Base-by-base conservation (phyloP, 345 rosid species). In the Passiflora organensis region DNA sequence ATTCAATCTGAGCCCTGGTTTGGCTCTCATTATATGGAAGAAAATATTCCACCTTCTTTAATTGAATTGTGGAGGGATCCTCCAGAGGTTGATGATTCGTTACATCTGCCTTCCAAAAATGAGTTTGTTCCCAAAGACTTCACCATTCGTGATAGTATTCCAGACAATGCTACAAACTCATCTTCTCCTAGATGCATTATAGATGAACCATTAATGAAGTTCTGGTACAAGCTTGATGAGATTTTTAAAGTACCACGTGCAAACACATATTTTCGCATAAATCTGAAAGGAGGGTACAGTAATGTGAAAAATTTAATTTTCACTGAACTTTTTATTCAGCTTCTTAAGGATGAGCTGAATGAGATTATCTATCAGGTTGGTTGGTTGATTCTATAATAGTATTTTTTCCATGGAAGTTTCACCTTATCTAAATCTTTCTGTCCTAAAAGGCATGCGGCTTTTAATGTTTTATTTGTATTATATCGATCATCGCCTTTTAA, bases 171-270 rank as follows among this genome's bases (percentile, higher is more conserved):
- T 56, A 62, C 62, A 48, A 64, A 43, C 52, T 56, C 66, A 53
- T 55, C 77, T 32, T 75, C 72, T 61, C 96, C 95, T 28, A 74
- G 53, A 58, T 89, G 91, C 58, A 76, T 93, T 62, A 60, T 84
- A 60, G 89, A 89, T 37, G 91, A 86, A 61, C 86, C 95, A 16
- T 63, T 77, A 49, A 78, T 93, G 77, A 89, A 82, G 79, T 68
- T 93, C 51, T 93, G 99, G 99, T 84, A 86, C 84, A 93, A 93
- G 86, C 91, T 80, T 25, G 99, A 93, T 55, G 71, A 64, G 46
- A 77, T 87, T 43, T 89, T 89, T 58, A 88, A 81, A 77, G 71
- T 81, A 60, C 99, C 96, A 51, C 96, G 96, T 45, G 91, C 84
- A 43, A 93, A 86, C 77, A 60, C 89, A 36, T 93, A 81, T 76